These are phyloP conservation scores for Podaxis pistillaris DNA, from an alignment of 768 basidiomycete species.

Conservation along the genomic window DNA sequence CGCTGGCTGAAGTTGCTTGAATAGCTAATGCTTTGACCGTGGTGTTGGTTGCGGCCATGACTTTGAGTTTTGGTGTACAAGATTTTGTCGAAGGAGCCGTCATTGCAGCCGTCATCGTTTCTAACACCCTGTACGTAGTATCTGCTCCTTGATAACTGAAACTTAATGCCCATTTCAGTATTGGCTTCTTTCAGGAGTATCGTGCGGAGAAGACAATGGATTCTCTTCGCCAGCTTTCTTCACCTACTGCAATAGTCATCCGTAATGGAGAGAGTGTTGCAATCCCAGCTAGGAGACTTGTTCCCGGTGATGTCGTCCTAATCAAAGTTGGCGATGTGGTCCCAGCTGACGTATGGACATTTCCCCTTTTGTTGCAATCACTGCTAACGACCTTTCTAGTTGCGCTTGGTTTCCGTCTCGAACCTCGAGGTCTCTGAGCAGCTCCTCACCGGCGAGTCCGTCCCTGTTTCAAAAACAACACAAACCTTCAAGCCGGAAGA, in stretches of 20 bases:
- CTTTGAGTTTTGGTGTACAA: constrained; percentile 52
- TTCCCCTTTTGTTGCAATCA: constrained; percentile 21
- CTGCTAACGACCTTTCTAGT: constrained; percentile 23
- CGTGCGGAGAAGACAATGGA: constrained; percentile 51
- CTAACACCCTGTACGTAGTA: constrained; percentile 36
- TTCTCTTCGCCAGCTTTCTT: constrained; percentile 44
- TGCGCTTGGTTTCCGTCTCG: constrained; percentile 42
- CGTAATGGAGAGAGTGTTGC: constrained; percentile 37
- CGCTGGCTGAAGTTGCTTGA: constrained; percentile 52
- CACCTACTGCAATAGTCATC: constrained; percentile 45
- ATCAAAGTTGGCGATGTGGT: constrained; percentile 41
- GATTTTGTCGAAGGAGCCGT: constrained; percentile 54
- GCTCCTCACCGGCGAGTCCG: constrained; percentile 50
- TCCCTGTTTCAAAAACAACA: constrained; percentile 42
- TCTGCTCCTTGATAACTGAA: constrained; percentile 20
- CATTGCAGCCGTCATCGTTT: constrained; percentile 41
- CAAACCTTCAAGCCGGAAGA: constrained; percentile 29
- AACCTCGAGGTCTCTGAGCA: constrained; percentile 52
- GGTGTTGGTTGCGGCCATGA: constrained; percentile 38
- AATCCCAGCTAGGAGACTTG: constrained; percentile 41
- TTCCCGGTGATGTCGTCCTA: constrained; percentile 39
- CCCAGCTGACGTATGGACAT: constrained; percentile 38
- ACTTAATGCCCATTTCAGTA: constrained; percentile 27
- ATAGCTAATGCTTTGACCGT: constrained; percentile 44
- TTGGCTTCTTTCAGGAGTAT: constrained; percentile 49